Conservation (phyloP, 2,329 filamentous ascomycete genomes). For the Diplodia corticola region DNA sequence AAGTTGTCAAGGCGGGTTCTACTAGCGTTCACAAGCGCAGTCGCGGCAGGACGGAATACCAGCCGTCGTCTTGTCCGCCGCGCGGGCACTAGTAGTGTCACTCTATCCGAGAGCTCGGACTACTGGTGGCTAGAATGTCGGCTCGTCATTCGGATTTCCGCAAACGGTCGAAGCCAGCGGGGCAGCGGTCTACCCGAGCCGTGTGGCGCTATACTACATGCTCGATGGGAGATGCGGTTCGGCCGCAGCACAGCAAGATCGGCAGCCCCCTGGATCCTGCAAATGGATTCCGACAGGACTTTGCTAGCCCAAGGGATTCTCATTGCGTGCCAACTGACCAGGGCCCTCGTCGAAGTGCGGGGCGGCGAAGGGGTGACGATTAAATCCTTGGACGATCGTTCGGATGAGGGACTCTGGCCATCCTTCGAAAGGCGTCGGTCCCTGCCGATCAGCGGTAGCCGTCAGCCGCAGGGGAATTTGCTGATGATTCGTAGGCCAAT, state of each 20-base stretch:
- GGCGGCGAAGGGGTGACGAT: neutral
- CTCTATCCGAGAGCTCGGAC: neutral
- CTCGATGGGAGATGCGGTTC: neutral
- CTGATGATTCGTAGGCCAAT: neutral
- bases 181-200: neutral
- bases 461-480: neutral
- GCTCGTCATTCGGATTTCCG: neutral
- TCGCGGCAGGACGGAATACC: neutral
- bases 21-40: neutral
- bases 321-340: neutral
- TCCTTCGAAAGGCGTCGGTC: neutral
- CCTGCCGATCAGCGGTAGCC: neutral
- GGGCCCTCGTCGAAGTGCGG: neutral
- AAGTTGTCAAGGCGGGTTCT: neutral
- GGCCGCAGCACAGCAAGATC: neutral
- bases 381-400: neutral
- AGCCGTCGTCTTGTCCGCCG: neutral
- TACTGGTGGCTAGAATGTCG: neutral
- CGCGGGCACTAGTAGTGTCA: neutral
- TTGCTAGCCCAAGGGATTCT: neutral
- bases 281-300: neutral
- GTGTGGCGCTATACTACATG: neutral
- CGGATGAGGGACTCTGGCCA: neutral
- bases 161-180: neutral
- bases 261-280: neutral